Evolutionary conservation across 352 stramenopile genomes (phyloP).

Genomic region (Phytopythium cucurbitacearum): DNA sequence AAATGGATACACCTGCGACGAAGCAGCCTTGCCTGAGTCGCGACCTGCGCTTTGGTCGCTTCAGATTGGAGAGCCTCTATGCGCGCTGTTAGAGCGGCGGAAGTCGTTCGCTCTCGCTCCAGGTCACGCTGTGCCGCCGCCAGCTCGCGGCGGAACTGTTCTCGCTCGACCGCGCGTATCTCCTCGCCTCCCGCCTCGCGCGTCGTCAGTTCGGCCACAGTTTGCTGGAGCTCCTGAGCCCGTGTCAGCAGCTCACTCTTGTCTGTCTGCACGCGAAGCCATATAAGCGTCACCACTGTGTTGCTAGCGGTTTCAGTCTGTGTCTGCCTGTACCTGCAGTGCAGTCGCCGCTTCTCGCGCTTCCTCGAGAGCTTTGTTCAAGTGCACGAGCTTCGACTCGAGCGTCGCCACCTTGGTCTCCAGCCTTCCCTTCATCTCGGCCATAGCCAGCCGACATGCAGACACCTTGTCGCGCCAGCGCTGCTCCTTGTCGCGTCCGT

Average conservation of each 20-base stretch:
- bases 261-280: slow-evolving; percentile 8
- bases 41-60: slow-evolving; percentile 8
- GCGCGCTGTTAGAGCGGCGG: background rate
- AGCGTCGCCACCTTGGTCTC: slow-evolving; percentile 14
- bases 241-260: slow-evolving; percentile 12
- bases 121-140: slow-evolving; percentile 9
- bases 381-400: slow-evolving; percentile 23
- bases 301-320: too few species aligned
- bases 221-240: slow-evolving; percentile 18
- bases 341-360: slow-evolving; percentile 9
- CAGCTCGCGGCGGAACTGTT: slow-evolving; percentile 23
- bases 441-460: slow-evolving; percentile 15
- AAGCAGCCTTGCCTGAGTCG: slow-evolving; percentile 7
- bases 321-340: slow-evolving; percentile 15
- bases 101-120: slow-evolving; percentile 9
- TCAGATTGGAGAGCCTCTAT: slow-evolving; percentile 10
- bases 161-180: slow-evolving; percentile 20
- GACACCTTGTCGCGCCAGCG: slow-evolving; percentile 19
- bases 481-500: slow-evolving; percentile 7
- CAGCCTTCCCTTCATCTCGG: slow-evolving; percentile 23
- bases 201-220: slow-evolving; percentile 13
- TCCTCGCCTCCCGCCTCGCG: slow-evolving; percentile 19
- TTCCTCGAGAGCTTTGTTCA: slow-evolving; percentile 4
- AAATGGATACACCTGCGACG: background rate
- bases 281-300: slow-evolving; percentile 1